These are phyloP conservation scores for Achaetomium macrosporum DNA, from an alignment of 2,329 filamentous ascomycete genomes.

Conservation along the genomic window DNA sequence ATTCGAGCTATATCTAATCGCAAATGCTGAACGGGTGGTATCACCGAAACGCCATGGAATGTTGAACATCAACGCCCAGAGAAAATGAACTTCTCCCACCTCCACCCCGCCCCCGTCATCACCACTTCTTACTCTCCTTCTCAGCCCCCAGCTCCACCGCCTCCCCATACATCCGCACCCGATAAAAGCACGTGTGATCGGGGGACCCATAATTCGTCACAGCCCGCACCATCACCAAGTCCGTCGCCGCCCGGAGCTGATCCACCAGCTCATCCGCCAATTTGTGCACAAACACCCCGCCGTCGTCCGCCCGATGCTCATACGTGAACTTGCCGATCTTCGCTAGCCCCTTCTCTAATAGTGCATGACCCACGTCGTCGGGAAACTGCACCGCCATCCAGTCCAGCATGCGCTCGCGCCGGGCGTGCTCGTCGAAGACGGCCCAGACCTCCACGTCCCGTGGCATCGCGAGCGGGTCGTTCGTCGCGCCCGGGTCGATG, in stretches of 20 bases:
- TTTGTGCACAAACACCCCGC: conserved; percentile 46
- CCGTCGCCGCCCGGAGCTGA: conserved; percentile 43
- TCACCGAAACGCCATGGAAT: neutral
- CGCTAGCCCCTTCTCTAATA: conserved; percentile 38
- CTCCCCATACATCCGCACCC: conserved; percentile 53
- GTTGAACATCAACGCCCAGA: neutral
- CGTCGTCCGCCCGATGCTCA: conserved; percentile 37
- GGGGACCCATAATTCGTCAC: conserved; percentile 52
- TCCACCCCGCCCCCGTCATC: neutral
- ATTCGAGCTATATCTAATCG: neutral
- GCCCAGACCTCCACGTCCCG: conserved; percentile 66
- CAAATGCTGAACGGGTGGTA: conserved; percentile 5
- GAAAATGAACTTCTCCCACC: neutral
- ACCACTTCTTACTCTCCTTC: neutral
- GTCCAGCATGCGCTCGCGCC: conserved; percentile 36
- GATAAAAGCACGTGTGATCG: conserved; percentile 61
- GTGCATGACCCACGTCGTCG: neutral
- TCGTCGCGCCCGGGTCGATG: conserved; percentile 55
- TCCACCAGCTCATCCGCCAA: conserved; percentile 41
- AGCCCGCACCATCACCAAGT: conserved; percentile 49
- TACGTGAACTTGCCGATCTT: conserved; percentile 55
- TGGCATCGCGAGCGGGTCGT: conserved; percentile 58
- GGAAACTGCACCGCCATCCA: conserved; percentile 42
- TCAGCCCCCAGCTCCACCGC: conserved; percentile 7
- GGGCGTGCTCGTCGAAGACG: conserved; percentile 43